Base-by-base conservation (phyloP, 495 filamentous ascomycete genomes). In the Aspergillus baeticus region DNA sequence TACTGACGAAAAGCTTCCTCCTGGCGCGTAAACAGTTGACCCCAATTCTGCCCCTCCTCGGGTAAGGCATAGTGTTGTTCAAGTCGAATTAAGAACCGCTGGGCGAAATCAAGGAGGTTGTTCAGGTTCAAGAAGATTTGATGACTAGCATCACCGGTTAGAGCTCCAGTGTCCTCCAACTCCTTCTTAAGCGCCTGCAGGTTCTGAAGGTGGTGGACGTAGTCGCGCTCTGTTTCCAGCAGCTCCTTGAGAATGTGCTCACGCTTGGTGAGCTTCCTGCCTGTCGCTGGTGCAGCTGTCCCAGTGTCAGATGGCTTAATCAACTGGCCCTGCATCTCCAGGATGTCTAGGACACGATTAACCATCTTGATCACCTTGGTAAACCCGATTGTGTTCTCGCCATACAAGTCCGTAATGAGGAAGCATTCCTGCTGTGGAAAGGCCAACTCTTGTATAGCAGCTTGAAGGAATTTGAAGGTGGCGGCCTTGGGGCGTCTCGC, bases 61-160 rank as follows among this genome's bases (percentile, higher is more conserved):
- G 89, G 83, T 67, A 87, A 80, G 14, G 88, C 88, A 64, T 98
- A 96, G 49, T 91, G 93, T 43, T 95, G 95, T 72, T 98, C 94
- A 57, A 98, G 90, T 46, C 90, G 84, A 68, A 98, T 98, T 46
- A 98, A 74, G 64, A 98, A 98, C 22, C 91, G 81, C 53, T 95
- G 86, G 61, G 97, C 94, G 65, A 96, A 97, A 69, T 98, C 95
- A 4, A 98, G 78, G 26, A 98, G 86, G 22, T 88, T 84, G 70
- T 98, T 96, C 60, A 98, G 78, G 72, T 98, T 98, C 54, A 96
- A 78, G 75, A 98, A 98, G 60, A 98, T 96, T 65, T 92, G 86
- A 72, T 98, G 94, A 22, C 96, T 87, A 14, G 86, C 81, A 70
- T 98, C 95, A 47, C 94, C 92, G 5, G 91, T 85, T 56, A 98